Base-by-base conservation (phyloP, 768 basidiomycete species). In the Mycena maculata region DNA sequence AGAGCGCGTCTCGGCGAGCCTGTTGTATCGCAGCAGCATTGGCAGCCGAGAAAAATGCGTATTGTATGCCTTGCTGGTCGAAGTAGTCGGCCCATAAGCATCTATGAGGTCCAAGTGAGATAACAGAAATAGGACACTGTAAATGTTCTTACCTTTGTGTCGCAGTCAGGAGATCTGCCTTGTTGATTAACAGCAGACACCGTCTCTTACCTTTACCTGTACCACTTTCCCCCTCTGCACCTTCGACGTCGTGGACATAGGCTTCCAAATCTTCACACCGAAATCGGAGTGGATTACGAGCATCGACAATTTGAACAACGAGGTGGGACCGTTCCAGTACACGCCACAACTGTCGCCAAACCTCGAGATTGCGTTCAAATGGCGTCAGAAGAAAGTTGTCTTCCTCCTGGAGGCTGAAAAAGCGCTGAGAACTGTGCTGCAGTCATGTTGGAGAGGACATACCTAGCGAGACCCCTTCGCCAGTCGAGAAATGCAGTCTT, bases 261-360 rank as follows among this genome's bases (percentile, higher is more conserved):
- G 84, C 80, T 70, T 96, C 93, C 47, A 99, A 80, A 78, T 98
- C 97, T 68, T 95, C 93, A 55, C 96, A 98, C 23, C 95, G 89
- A 76, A 98, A 98, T 30, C 89, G 84, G 11, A 98, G 84, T 2
- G 98, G 97, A 81, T 98, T 98, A 41, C 98, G 90, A 8, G 95
- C 95, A 75, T 99, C 98, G 56, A 98, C 93, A 55, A 99, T 97
- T 78, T 99, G 95, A 2, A 99, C 93, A 33, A 99, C 81, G 25
- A 99, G 87, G 72, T 98, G 94, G 1, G 97, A 98, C 23, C 96
- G 88, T 80, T 99, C 98, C 11, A 98, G 80, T 1, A 99, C 98
- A 56, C 98, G 86, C 98, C 98, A 99, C 10, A 99, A 86, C 74
- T 99, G 98, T 45, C 98, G 85, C 97, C 98, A 99, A 15, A 99